Conservation (phyloP, 176 grass and related monocot species). For the Alloteropsis semialata region DNA sequence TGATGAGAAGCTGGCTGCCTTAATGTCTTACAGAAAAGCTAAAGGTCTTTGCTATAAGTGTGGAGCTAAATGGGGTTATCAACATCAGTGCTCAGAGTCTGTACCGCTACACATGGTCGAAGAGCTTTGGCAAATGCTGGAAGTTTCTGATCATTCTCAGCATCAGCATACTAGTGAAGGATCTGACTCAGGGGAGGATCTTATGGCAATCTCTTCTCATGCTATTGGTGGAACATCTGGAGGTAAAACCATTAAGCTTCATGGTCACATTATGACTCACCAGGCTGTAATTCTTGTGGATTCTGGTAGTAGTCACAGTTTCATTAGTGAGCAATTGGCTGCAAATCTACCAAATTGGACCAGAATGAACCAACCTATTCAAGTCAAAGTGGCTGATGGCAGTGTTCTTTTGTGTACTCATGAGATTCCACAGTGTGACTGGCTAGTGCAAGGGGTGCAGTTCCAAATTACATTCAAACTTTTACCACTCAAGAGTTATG, state of each 20-base stretch:
- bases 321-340: background rate
- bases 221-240: background rate
- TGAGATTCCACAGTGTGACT: background rate
- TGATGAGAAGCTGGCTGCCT: background rate
- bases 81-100: background rate
- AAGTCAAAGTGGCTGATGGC: background rate
- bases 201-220: background rate
- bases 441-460: background rate
- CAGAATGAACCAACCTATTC: rapidly evolving
- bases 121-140: background rate
- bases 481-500: background rate
- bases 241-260: background rate
- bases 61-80: background rate
- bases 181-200: background rate
- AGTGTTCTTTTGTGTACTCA: background rate
- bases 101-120: background rate
- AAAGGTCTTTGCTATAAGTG: background rate
- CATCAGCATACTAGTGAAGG: no score
- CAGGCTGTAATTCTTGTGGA: background rate
- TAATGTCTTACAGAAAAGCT: background rate
- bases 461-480: background rate
- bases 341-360: rapidly evolving
- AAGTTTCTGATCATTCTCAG: no score
- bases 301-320: background rate
- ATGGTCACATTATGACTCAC: rapidly evolving